Conservation (phyloP, 257 asterid species). For the Jacaranda copaia region DNA sequence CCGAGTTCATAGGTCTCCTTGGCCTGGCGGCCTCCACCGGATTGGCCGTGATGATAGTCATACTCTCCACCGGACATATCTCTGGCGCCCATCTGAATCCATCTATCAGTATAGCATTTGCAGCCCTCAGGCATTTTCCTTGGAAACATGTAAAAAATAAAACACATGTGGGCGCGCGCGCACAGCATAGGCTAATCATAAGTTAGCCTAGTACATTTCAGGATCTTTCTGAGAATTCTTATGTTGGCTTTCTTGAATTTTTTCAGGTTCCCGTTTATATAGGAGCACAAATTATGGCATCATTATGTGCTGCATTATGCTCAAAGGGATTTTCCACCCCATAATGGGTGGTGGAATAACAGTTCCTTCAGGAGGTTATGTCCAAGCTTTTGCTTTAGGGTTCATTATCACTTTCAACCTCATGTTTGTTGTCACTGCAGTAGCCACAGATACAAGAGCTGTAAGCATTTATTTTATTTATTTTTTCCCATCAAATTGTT, state of each 20-base stretch:
- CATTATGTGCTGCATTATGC: conserved; percentile 64
- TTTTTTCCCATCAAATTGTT: not conserved
- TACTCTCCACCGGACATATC: conserved; percentile 93
- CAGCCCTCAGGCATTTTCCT: conserved; percentile 84
- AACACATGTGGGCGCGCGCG: not conserved
- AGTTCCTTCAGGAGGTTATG: conserved; percentile 58
- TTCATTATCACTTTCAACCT: conserved; percentile 82
- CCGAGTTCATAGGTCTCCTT: conserved; percentile 87
- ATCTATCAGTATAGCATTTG: conserved; percentile 81
- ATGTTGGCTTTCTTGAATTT: not conserved
- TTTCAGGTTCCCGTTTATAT: conserved; percentile 77
- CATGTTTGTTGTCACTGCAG: conserved; percentile 95
- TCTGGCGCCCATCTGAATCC: conserved; percentile 98
- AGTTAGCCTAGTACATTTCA: not conserved
- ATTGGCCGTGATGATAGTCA: conserved; percentile 88
- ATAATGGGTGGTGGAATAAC: conserved; percentile 91
- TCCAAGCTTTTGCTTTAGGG: conserved; percentile 82
- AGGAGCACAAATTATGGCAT: conserved; percentile 78
- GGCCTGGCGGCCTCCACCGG: conserved; percentile 80
- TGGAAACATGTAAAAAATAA: conserved; percentile 67
- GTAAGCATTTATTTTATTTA: conserved; percentile 48
- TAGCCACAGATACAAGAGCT: conserved; percentile 91
- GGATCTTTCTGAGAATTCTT: not conserved
- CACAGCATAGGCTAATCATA: no score
- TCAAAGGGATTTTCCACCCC: conserved; percentile 70